A percentile compares a stretch with the other conserved stretches of the same genome.
These are phyloP conservation scores for Acorus calamus DNA, from an alignment of 106 monocot species.

Conservation along the genomic window DNA sequence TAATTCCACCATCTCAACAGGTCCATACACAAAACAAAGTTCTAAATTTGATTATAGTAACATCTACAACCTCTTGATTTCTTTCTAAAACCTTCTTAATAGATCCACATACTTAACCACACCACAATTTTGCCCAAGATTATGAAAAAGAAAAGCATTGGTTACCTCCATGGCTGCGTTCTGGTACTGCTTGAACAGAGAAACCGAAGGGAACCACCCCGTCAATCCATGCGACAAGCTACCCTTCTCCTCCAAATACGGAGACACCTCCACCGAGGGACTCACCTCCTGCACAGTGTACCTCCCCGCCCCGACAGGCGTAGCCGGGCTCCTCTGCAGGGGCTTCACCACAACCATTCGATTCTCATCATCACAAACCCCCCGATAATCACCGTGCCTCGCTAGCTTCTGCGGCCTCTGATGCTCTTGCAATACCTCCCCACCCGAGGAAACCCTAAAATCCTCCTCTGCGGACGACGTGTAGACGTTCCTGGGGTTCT, in stretches of 20 bases:
- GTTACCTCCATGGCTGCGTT: slow-evolving; percentile 82
- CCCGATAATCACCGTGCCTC: slow-evolving; percentile 15
- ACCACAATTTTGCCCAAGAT: too few relatives aligned
- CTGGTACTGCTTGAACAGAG: slow-evolving; percentile 87
- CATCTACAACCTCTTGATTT: too few relatives aligned
- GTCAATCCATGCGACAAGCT: slow-evolving; percentile 32
- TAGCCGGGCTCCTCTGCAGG: slow-evolving; percentile 23
- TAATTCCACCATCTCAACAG: too few relatives aligned
- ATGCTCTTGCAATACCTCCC: slow-evolving; percentile 41
- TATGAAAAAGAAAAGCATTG: not conserved
- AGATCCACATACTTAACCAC: not conserved
- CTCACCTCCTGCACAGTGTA: slow-evolving; percentile 28
- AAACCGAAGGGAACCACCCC: slow-evolving; percentile 58
- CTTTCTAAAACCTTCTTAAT: too few relatives aligned
- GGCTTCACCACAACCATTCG: slow-evolving; percentile 35
- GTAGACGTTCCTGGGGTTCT: slow-evolving; percentile 9
- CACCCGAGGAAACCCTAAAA: slow-evolving; percentile 17
- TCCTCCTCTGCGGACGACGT: slow-evolving; percentile 1
- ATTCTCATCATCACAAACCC: slow-evolving; percentile 6
- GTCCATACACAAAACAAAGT: too few relatives aligned
- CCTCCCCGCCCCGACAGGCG: slow-evolving; percentile 18
- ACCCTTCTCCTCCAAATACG: slow-evolving; percentile 34
- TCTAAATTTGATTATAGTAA: too few relatives aligned
- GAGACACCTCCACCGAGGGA: slow-evolving; percentile 40
- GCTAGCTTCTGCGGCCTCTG: slow-evolving; percentile 37